Conservation (phyloP, 805 yeast species). For the Dipodascus albidus region DNA sequence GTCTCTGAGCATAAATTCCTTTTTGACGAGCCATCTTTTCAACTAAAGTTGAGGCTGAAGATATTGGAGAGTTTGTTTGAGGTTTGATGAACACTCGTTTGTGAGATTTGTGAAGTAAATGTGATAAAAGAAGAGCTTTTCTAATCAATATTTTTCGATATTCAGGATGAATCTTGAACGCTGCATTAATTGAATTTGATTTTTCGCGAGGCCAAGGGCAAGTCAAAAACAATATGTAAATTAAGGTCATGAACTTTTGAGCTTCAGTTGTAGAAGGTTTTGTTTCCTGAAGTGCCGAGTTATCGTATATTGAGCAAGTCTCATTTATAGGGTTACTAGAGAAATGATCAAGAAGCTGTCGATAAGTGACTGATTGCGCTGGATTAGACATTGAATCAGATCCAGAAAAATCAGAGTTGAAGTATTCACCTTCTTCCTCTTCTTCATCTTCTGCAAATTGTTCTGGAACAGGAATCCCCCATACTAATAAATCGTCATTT, state of each 20-base stretch:
- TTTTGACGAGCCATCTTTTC: background rate
- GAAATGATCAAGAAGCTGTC: background rate
- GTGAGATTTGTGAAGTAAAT: background rate
- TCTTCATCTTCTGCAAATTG: background rate
- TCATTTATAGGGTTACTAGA: background rate
- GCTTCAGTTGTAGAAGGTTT: background rate
- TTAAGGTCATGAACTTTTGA: background rate
- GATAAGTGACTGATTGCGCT: background rate
- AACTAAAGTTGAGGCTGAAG: constrained; percentile 1
- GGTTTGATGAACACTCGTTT: background rate
- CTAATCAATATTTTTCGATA: background rate
- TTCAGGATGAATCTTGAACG: background rate
- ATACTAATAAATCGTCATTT: background rate
- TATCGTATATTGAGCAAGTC: background rate
- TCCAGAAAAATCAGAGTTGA: constrained; percentile 1
- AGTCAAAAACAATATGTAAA: background rate
- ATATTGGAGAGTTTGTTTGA: background rate
- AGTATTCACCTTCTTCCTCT: constrained; percentile 1
- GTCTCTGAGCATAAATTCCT: background rate
- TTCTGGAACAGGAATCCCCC: constrained; percentile 1
- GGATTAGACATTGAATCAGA: background rate
- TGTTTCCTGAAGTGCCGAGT: background rate
- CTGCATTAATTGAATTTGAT: background rate
- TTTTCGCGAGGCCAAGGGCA: constrained; percentile 1
- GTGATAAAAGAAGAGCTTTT: background rate